Evolutionary conservation across 768 basidiomycete genomes (phyloP).

Genomic region (Chalciporus piperatus): DNA sequence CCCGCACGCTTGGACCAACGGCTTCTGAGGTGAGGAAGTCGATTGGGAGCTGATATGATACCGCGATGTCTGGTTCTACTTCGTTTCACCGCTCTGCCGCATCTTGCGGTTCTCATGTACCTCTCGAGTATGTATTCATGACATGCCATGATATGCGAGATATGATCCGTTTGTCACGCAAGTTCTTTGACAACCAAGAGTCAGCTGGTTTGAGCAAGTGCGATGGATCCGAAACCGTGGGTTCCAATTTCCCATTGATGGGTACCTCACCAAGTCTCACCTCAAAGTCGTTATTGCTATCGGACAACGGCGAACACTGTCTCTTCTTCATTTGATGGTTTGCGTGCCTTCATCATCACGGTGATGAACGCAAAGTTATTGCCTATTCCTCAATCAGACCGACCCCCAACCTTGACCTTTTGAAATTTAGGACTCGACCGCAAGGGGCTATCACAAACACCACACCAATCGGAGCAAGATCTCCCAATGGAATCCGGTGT

Average conservation of each 20-base stretch:
- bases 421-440: slow-evolving; percentile 2
- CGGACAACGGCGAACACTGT: slow-evolving; percentile 11
- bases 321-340: slow-evolving; percentile 11
- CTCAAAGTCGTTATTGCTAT: background rate
- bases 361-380: slow-evolving; percentile 14
- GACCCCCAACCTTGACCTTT: slow-evolving; percentile 14
- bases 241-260: background rate
- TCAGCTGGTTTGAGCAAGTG: background rate
- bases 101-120: slow-evolving; percentile 22
- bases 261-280: background rate
- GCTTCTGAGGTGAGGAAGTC: slow-evolving; percentile 61
- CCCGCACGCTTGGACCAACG: slow-evolving; percentile 99
- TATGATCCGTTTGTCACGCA: slow-evolving; percentile 1
- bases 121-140: slow-evolving; percentile 13
- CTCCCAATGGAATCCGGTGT: background rate
- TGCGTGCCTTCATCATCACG: background rate
- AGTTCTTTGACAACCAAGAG: background rate
- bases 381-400: slow-evolving; percentile 20
- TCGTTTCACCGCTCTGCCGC: slow-evolving; percentile 12
- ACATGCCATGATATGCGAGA: slow-evolving; percentile 9
- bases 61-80: slow-evolving; percentile 23
- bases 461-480: no score
- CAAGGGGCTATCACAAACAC: background rate
- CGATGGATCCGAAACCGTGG: slow-evolving; percentile 5
- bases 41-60: slow-evolving; percentile 87